phyloP scores from a whole-genome alignment of 768 basidiomycete genomes.

The Russula foetens region DNA sequence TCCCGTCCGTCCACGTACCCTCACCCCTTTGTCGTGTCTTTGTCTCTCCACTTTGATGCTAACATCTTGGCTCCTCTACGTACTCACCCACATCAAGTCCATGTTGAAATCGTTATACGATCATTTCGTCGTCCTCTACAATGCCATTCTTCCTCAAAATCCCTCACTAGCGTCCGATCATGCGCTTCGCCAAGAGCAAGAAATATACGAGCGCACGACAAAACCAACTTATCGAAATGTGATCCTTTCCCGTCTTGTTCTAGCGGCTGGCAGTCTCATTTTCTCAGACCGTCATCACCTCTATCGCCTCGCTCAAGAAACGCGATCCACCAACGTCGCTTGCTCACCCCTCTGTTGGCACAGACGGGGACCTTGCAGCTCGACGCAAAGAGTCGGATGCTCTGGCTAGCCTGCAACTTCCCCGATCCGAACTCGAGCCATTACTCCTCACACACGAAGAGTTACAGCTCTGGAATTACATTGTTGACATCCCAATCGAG shows the following conservation, averaged over 20 bases:
- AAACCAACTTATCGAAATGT: constrained; percentile 83
- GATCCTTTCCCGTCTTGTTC: constrained; percentile 19
- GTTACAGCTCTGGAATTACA: constrained; percentile 61
- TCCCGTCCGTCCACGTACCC: neutral
- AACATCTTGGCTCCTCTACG: neutral
- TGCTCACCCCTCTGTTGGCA: constrained; percentile 70
- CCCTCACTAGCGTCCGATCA: constrained; percentile 67
- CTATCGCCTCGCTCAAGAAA: constrained; percentile 44
- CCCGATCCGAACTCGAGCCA: constrained; percentile 43
- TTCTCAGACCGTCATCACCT: constrained; percentile 42
- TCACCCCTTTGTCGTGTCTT: neutral
- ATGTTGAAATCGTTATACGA: constrained; percentile 71
- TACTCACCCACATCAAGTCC: constrained; percentile 32
- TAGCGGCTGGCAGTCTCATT: constrained; percentile 10
- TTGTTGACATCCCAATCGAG: constrained; percentile 51
- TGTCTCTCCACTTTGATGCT: neutral
- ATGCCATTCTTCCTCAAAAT: constrained; percentile 40
- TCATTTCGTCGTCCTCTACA: constrained; percentile 65
- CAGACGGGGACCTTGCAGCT: constrained; percentile 51
- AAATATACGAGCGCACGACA: constrained; percentile 64
- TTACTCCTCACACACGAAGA: constrained; percentile 51
- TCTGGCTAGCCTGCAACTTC: constrained; percentile 41
- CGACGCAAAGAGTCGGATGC: constrained; percentile 34
- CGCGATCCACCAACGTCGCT: constrained; percentile 47
- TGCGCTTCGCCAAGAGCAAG: constrained; percentile 73